phyloP scores from a whole-genome alignment of 2,329 filamentous ascomycete genomes.

The Colletotrichum zoysiae region DNA sequence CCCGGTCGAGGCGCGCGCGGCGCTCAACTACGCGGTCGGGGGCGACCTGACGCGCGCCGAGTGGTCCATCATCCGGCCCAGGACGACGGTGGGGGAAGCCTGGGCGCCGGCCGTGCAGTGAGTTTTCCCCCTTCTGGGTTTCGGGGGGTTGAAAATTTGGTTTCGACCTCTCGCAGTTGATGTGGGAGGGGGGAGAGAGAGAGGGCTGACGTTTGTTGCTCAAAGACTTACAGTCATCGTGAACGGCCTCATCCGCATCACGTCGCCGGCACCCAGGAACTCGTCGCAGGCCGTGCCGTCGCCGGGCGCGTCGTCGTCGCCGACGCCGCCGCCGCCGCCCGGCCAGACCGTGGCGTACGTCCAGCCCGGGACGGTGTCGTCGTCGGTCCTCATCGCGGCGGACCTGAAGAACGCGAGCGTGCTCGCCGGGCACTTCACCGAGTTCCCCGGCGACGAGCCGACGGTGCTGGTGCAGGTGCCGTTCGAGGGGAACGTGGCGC shows the following conservation, averaged over 20 bases:
- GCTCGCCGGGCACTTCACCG: constrained; percentile 49
- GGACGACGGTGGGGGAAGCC: constrained; percentile 49
- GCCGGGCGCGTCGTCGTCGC: neutral
- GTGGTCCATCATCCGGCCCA: constrained; percentile 50
- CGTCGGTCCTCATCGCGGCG: constrained; percentile 50
- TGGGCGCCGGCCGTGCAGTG: constrained; percentile 52
- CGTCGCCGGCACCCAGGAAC: constrained; percentile 46
- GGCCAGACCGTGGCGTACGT: constrained; percentile 46
- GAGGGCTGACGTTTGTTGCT: neutral
- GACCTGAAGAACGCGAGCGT: constrained; percentile 47
- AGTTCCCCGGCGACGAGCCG: constrained; percentile 51
- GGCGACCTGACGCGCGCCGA: constrained; percentile 47
- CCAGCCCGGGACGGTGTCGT: constrained; percentile 49
- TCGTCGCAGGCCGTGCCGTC: constrained; percentile 27
- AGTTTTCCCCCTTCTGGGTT: constrained; percentile 1
- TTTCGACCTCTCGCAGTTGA: too few species aligned
- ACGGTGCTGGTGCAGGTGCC: constrained; percentile 51
- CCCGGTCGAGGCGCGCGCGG: constrained; percentile 47
- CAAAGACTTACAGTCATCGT: constrained; percentile 48
- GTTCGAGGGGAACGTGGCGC: constrained; percentile 45
- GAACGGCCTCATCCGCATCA: constrained; percentile 51
- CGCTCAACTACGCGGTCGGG: constrained; percentile 48
- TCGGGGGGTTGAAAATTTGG: too few species aligned
- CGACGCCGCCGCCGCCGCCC: constrained; percentile 23
- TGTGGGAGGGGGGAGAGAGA: too few species aligned